Evolutionary conservation across 2,329 filamentous ascomycete genomes (phyloP).

Genomic region (Monosporascus sp.): DNA sequence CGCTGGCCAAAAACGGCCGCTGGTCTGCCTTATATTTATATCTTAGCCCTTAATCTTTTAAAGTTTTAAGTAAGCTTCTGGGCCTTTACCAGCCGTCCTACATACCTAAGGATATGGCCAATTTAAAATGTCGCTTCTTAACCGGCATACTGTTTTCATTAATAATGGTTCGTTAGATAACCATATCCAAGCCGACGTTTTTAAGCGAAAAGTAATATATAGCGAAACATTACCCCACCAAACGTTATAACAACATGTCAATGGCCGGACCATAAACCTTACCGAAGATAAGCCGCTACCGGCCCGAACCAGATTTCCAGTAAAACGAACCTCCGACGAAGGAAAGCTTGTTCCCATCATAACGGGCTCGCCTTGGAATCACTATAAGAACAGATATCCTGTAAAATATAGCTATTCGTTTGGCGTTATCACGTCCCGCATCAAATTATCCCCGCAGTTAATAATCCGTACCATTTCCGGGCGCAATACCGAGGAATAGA

Average conservation of each 20-base stretch:
- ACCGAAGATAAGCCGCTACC: too few relatives aligned
- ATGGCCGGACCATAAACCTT: too few relatives aligned
- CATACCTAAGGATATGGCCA: neutral
- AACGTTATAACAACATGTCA: too few relatives aligned
- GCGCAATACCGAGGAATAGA: neutral
- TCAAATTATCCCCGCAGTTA: neutral
- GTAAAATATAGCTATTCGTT: conserved; percentile 1
- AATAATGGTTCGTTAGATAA: neutral
- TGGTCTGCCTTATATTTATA: too few relatives aligned
- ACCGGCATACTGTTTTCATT: neutral
- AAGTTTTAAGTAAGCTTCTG: too few relatives aligned
- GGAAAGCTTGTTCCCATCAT: neutral
- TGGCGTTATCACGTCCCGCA: neutral
- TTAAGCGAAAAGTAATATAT: too few relatives aligned
- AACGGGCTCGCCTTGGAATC: neutral
- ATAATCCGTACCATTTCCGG: conserved; percentile 2
- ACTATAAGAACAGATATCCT: conserved; percentile 1
- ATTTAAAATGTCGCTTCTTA: neutral
- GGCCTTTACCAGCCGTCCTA: too few relatives aligned
- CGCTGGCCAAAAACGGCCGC: too few relatives aligned
- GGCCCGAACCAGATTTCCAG: too few relatives aligned
- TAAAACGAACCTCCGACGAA: too few relatives aligned
- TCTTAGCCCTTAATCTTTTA: too few relatives aligned
- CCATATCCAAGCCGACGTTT: neutral
- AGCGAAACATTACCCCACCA: too few relatives aligned